These are phyloP conservation scores for Saturnispora besseyi DNA, from an alignment of 805 yeast species.

Conservation along the genomic window DNA sequence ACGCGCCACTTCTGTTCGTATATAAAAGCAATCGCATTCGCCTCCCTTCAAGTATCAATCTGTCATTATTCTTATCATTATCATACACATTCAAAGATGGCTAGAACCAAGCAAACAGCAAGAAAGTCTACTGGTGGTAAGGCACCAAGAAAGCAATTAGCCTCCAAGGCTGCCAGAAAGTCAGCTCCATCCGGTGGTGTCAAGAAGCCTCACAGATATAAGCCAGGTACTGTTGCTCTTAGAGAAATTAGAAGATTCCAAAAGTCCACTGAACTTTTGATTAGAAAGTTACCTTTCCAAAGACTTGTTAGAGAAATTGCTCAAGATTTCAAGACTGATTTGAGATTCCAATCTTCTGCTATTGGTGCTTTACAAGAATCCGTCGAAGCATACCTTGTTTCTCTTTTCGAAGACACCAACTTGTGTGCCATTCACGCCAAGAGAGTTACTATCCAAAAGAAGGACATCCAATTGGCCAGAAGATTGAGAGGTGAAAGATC, in stretches of 20 bases:
- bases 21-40: background rate
- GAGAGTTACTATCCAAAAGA: constrained; percentile 98
- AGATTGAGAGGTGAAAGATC: constrained; percentile 97
- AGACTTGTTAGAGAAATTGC: constrained; percentile 95
- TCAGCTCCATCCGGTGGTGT: constrained; percentile 94
- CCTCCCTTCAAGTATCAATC: background rate
- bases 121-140: constrained; percentile 95
- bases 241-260: constrained; percentile 98
- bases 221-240: constrained; percentile 95
- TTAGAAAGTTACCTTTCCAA: constrained; percentile 96
- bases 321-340: constrained; percentile 85
- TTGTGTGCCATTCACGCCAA: constrained; percentile 98
- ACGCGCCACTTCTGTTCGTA: background rate
- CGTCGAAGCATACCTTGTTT: constrained; percentile 95
- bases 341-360: constrained; percentile 96
- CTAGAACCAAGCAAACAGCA: constrained; percentile 91
- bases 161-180: constrained; percentile 89
- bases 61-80: background rate
- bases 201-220: constrained; percentile 91
- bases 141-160: constrained; percentile 91
- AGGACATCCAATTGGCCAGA: constrained; percentile 96
- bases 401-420: constrained; percentile 95
- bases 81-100: constrained; percentile 39
- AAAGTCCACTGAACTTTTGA: constrained; percentile 88
- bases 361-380: constrained; percentile 98